These are phyloP conservation scores for Flammula alnicola DNA, from an alignment of 1,284 basidiomycete species.

Conservation along the genomic window DNA sequence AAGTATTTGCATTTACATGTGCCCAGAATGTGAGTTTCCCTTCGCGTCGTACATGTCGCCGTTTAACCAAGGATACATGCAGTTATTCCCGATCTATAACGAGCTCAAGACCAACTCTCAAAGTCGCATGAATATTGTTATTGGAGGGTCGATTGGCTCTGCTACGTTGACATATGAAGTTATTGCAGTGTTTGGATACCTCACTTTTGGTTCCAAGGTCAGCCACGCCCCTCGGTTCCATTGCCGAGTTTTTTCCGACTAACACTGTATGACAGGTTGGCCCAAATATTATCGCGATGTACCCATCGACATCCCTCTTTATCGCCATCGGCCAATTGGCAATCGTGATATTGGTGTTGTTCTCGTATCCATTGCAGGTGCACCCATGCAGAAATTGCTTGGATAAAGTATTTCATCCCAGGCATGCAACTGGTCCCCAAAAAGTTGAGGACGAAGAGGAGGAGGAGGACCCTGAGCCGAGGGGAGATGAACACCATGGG, in stretches of 20 bases:
- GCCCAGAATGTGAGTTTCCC: conserved; percentile 77
- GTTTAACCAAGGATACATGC: conserved; percentile 15
- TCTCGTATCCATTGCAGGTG: conserved; percentile 92
- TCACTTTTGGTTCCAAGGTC: conserved; percentile 91
- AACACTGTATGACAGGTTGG: conserved; percentile 60
- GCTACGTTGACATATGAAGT: conserved; percentile 82
- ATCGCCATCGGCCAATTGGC: conserved; percentile 94
- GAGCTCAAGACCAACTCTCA: conserved; percentile 88
- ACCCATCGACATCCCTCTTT: conserved; percentile 91
- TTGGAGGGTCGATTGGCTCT: conserved; percentile 84
- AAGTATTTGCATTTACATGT: conserved; percentile 94
- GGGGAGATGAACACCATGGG: conserved; percentile 55
- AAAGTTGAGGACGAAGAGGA: conserved; percentile 50
- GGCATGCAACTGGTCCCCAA: conserved; percentile 35
- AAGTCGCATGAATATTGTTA: conserved; percentile 84
- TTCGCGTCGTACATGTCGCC: not conserved
- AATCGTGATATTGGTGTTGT: conserved; percentile 88
- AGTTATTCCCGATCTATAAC: conserved; percentile 94
- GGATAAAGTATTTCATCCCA: conserved; percentile 81
- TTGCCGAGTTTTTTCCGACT: conserved; percentile 12
- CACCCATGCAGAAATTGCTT: conserved; percentile 94
- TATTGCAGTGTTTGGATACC: conserved; percentile 88
- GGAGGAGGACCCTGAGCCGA: conserved; percentile 46
- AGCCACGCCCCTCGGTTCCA: conserved; percentile 14
- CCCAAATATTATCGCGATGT: conserved; percentile 94